phyloP scores from a whole-genome alignment of 2,329 filamentous ascomycete species.

The Curvularia verruculosa region DNA sequence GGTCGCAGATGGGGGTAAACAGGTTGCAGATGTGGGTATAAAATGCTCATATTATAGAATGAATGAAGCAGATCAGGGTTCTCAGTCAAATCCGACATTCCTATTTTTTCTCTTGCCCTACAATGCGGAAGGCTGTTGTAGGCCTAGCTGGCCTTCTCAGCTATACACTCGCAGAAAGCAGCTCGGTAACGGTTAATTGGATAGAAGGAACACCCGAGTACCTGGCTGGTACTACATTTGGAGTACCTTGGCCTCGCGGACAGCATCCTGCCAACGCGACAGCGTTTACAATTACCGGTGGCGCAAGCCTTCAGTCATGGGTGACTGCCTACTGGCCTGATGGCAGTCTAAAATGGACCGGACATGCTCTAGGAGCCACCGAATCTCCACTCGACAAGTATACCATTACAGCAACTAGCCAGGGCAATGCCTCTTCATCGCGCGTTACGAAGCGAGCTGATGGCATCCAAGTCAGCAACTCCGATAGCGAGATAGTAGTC shows the following conservation, averaged over 20 bases:
- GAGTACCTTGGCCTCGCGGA: conserved; percentile 49
- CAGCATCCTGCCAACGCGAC: conserved; percentile 48
- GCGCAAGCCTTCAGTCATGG: conserved; percentile 59
- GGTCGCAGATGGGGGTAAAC: conserved; percentile 12
- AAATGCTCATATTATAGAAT: conserved; percentile 4
- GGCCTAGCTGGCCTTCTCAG: conserved; percentile 25
- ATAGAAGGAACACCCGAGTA: conserved; percentile 36
- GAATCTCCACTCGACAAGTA: conserved; percentile 53
- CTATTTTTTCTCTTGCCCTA: conserved; percentile 12
- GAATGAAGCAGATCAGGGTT: neutral
- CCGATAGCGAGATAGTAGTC: conserved; percentile 33
- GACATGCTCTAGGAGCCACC: conserved; percentile 59
- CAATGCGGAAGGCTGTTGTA: conserved; percentile 23
- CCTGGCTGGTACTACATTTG: conserved; percentile 47
- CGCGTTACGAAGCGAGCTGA: conserved; percentile 20
- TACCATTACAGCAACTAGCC: conserved; percentile 47
- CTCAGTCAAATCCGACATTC: conserved; percentile 3
- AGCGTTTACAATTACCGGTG: conserved; percentile 39
- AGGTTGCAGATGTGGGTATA: conserved; percentile 17
- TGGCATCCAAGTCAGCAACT: conserved; percentile 33
- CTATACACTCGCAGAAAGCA: conserved; percentile 21
- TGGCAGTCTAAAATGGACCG: conserved; percentile 67
- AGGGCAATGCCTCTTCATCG: conserved; percentile 23
- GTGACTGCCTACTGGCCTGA: conserved; percentile 65
- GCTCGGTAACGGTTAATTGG: conserved; percentile 41